A percentile compares a stretch with the other conserved stretches of the same genome.
These are phyloP conservation scores for Aspergillus sp. DNA, from an alignment of 2,329 filamentous ascomycete genomes.

Conservation along the genomic window DNA sequence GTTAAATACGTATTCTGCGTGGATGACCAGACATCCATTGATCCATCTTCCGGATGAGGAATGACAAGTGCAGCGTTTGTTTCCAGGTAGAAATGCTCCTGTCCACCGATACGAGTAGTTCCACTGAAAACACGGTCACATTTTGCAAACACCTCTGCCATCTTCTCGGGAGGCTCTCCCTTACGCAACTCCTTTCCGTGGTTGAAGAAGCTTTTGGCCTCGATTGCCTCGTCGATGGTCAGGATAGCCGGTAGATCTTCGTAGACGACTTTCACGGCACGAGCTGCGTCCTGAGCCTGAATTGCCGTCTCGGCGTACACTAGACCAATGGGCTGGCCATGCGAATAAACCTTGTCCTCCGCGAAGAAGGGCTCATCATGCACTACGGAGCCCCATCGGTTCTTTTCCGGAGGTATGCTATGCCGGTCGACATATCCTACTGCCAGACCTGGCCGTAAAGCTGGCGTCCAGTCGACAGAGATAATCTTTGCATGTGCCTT, in stretches of 20 bases:
- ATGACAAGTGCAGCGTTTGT: slow-evolving; percentile 78
- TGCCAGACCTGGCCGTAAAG: slow-evolving; percentile 74
- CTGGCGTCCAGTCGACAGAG: slow-evolving; percentile 69
- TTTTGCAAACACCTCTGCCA: neutral
- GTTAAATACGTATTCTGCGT: slow-evolving; percentile 74
- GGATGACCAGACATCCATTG: slow-evolving; percentile 82
- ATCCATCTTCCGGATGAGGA: slow-evolving; percentile 80
- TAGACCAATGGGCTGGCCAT: slow-evolving; percentile 80
- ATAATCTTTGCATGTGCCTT: slow-evolving; percentile 77
- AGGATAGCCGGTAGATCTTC: slow-evolving; percentile 80
- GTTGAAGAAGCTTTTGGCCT: slow-evolving; percentile 74
- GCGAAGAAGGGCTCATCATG: slow-evolving; percentile 79
- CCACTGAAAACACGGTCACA: slow-evolving; percentile 25
- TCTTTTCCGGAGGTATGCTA: slow-evolving; percentile 72
- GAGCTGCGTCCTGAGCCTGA: slow-evolving; percentile 69
- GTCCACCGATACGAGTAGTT: slow-evolving; percentile 48
- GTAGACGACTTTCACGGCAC: slow-evolving; percentile 77
- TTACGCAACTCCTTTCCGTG: slow-evolving; percentile 75
- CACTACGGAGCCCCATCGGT: slow-evolving; percentile 69
- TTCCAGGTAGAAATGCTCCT: slow-evolving; percentile 91
- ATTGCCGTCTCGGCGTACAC: slow-evolving; percentile 72
- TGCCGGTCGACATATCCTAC: slow-evolving; percentile 72
- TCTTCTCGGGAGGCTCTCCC: slow-evolving; percentile 42
- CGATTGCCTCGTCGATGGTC: slow-evolving; percentile 86
- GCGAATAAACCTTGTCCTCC: slow-evolving; percentile 74